These are phyloP conservation scores for Gelatoporia subvermispora DNA, from an alignment of 768 basidiomycete species.

Conservation along the genomic window DNA sequence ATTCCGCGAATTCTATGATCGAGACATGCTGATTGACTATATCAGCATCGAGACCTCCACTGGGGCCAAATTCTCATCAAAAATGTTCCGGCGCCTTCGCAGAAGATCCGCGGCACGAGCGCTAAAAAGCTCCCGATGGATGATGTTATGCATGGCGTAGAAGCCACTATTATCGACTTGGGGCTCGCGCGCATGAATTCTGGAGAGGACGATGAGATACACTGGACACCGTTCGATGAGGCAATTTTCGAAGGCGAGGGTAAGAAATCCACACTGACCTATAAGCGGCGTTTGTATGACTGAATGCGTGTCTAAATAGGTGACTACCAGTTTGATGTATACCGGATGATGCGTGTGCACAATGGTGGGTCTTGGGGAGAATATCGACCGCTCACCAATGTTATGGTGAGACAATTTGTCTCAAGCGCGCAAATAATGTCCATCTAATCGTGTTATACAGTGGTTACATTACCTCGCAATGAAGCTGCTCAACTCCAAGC, in stretches of 20 bases:
- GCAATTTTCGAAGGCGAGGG: constrained; percentile 93
- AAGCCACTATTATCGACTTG: constrained; percentile 88
- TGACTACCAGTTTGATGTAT: constrained; percentile 93
- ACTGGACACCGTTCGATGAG: constrained; percentile 82
- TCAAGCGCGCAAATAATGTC: neutral
- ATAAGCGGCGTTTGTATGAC: neutral
- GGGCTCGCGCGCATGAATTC: constrained; percentile 85
- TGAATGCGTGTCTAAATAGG: constrained; percentile 36
- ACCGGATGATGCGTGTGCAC: constrained; percentile 76
- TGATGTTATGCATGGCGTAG: constrained; percentile 57
- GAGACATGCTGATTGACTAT: neutral
- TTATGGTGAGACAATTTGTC: constrained; percentile 58
- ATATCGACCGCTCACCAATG: constrained; percentile 81
- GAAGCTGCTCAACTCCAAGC: constrained; percentile 70
- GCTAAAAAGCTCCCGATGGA: constrained; percentile 51
- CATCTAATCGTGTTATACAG: constrained; percentile 33
- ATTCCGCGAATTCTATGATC: neutral
- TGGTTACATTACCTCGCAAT: constrained; percentile 84
- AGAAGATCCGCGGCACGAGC: constrained; percentile 15
- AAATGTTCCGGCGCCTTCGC: constrained; percentile 31
- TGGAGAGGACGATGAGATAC: constrained; percentile 41
- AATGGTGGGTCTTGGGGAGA: constrained; percentile 64
- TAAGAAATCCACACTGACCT: constrained; percentile 22
- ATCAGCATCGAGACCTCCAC: constrained; percentile 96
- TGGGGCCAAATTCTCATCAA: constrained; percentile 94